Conservation (phyloP, 768 basidiomycete species). For the Cytidiella melzeri region DNA sequence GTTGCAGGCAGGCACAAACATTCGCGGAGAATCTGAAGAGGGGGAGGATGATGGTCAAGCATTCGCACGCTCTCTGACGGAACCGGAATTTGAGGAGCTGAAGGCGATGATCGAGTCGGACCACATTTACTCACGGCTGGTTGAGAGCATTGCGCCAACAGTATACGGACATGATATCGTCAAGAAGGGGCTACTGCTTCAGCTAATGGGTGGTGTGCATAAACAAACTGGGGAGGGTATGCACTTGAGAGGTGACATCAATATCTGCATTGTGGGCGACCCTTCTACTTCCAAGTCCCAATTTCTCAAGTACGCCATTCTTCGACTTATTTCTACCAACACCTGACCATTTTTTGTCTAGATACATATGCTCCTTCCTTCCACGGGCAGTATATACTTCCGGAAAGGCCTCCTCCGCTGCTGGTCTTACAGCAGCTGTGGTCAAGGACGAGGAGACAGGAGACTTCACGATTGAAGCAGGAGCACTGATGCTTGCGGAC, state of each 20-base stretch:
- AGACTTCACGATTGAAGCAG: conserved; percentile 99
- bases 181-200: conserved; percentile 93
- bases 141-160: conserved; percentile 93
- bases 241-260: conserved; percentile 97
- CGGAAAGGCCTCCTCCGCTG: conserved; percentile 98
- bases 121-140: conserved; percentile 90
- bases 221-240: conserved; percentile 96
- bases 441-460: conserved; percentile 99
- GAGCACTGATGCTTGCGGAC: conserved; percentile 98
- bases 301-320: conserved; percentile 87
- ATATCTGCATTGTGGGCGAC: conserved; percentile 97
- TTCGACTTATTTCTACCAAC: background rate
- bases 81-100: conserved; percentile 93
- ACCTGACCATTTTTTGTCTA: conserved; percentile 25
- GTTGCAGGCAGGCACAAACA: conserved; percentile 70
- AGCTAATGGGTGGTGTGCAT: conserved; percentile 98
- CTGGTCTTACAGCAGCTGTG: conserved; percentile 97
- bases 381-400: conserved; percentile 98
- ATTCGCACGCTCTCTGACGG: conserved; percentile 84
- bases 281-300: conserved; percentile 98
- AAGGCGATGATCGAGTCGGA: conserved; percentile 91
- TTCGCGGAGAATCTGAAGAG: conserved; percentile 83
- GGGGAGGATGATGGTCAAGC: conserved; percentile 74
- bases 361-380: conserved; percentile 96
- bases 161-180: conserved; percentile 99